These are phyloP conservation scores for Aristolochia contorta DNA, from an alignment of 164 flowering plant genomes.

Conservation along the genomic window DNA sequence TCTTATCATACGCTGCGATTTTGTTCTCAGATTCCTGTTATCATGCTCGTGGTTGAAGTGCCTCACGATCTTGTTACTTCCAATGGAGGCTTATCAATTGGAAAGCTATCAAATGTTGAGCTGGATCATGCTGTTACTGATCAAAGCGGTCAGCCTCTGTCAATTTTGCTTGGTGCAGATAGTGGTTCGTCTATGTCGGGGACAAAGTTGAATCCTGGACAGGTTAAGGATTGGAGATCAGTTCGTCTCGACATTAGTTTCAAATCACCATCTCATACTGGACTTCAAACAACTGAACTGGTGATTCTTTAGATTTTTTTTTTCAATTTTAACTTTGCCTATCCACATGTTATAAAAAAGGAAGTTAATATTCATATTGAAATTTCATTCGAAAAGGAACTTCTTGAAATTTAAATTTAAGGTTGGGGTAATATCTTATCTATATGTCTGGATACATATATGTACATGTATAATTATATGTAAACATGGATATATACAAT, in stretches of 20 bases:
- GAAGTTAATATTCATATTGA: background rate
- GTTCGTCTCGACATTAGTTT: slow-evolving; percentile 95
- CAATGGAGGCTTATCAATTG: slow-evolving; percentile 24
- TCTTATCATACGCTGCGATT: background rate
- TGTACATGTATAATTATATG: too few relatives aligned
- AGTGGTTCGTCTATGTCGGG: slow-evolving; percentile 26
- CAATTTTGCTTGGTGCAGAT: slow-evolving; percentile 25
- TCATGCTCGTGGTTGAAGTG: slow-evolving; percentile 94
- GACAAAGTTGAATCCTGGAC: slow-evolving; percentile 18
- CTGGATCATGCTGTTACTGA: slow-evolving; percentile 21
- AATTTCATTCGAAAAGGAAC: too few relatives aligned
- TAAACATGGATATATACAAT: too few relatives aligned
- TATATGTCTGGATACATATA: too few relatives aligned
- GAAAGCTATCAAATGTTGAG: slow-evolving; percentile 35
- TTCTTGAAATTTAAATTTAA: too few relatives aligned
- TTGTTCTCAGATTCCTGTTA: slow-evolving; percentile 69
- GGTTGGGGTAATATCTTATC: too few relatives aligned
- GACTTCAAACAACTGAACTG: slow-evolving; percentile 88
- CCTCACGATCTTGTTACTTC: slow-evolving; percentile 52
- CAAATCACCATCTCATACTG: slow-evolving; percentile 89
- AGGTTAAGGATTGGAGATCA: slow-evolving; percentile 34
- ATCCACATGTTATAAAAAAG: background rate
- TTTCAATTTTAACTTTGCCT: background rate
- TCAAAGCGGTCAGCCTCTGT: slow-evolving; percentile 15
- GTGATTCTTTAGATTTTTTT: slow-evolving; percentile 27